phyloP scores from a whole-genome alignment of 2,329 filamentous ascomycete genomes.

The Verticillium zaregamsianum region DNA sequence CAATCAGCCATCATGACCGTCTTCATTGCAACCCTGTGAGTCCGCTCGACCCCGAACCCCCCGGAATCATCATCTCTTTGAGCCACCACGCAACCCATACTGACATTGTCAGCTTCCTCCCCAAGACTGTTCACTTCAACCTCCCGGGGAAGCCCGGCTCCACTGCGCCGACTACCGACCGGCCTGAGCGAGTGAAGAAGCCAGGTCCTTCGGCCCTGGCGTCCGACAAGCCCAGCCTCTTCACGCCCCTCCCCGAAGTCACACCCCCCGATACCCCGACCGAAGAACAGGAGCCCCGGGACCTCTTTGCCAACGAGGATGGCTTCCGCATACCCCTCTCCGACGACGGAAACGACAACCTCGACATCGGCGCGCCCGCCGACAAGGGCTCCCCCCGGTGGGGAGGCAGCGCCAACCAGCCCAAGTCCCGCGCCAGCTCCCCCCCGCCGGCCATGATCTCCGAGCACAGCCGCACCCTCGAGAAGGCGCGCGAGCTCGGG shows the following conservation, averaged over 20 bases:
- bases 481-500: conserved; percentile 55
- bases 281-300: conserved; percentile 37
- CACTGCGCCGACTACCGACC: conserved; percentile 23
- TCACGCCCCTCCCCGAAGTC: conserved; percentile 41
- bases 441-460: conserved; percentile 74
- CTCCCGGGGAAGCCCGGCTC: conserved; percentile 43
- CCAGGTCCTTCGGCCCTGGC: background rate
- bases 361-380: conserved; percentile 55
- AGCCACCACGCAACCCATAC: background rate
- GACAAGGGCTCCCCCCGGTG: conserved; percentile 74
- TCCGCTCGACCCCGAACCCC: conserved; percentile 6
- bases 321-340: conserved; percentile 53
- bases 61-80: background rate
- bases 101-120: conserved; percentile 65
- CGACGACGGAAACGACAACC: conserved; percentile 32
- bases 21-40: conserved; percentile 47
- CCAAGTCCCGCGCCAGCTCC: conserved; percentile 68
- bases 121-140: conserved; percentile 87
- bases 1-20: conserved; percentile 35
- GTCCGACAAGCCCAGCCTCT: conserved; percentile 43
- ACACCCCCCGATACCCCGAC: conserved; percentile 54
- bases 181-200: conserved; percentile 12
- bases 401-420: conserved; percentile 74
- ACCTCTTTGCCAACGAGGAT: conserved; percentile 55
- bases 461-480: conserved; percentile 55